phyloP scores from a whole-genome alignment of 305 asterid species.

The Solanum hybrid region DNA sequence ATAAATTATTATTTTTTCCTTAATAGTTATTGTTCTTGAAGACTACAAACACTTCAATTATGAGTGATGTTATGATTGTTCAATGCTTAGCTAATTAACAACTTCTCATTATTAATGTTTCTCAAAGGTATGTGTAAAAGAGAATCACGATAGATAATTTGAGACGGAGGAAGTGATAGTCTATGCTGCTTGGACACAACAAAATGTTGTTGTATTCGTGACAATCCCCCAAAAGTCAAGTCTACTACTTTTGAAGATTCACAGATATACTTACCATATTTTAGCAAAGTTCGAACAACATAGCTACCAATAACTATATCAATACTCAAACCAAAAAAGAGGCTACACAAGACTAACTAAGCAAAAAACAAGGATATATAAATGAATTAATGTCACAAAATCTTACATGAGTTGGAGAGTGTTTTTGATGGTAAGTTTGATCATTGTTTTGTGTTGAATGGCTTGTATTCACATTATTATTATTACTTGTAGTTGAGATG shows the following conservation, averaged over 20 bases:
- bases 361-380: neutral
- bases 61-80: neutral
- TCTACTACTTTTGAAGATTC: neutral
- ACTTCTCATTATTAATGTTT: neutral
- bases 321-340: neutral
- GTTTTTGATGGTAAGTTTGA: conserved; percentile 29
- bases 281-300: neutral
- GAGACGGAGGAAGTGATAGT: neutral
- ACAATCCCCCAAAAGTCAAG: neutral
- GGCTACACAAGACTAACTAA: neutral
- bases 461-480: conserved; percentile 19
- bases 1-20: neutral
- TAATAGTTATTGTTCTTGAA: neutral
- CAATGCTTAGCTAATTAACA: neutral
- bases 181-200: neutral
- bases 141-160: neutral
- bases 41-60: neutral
- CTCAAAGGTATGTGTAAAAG: neutral
- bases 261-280: no score
- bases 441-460: conserved; percentile 16
- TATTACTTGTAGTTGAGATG: conserved; percentile 25
- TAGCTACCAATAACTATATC: neutral
- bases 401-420: conserved; percentile 43
- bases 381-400: neutral
- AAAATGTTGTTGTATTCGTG: neutral